phyloP scores from a whole-genome alignment of 1,284 basidiomycete species.

The Fomes fomentarius region DNA sequence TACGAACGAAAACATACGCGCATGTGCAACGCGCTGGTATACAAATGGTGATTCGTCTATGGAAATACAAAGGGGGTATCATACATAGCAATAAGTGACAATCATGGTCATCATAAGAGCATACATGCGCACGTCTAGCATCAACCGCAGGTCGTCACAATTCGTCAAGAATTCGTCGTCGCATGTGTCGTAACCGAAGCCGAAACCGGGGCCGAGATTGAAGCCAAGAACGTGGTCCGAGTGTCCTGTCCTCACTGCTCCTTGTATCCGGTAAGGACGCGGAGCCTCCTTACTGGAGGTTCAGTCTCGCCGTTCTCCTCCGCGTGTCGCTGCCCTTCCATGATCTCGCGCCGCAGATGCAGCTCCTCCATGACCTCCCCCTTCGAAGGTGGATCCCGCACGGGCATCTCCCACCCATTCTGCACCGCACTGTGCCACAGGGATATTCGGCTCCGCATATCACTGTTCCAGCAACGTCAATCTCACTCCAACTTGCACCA shows the following conservation, averaged over 20 bases:
- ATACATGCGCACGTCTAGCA: background rate
- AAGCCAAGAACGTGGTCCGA: too few species aligned
- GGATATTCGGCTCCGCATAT: constrained; percentile 70
- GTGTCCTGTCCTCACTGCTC: too few species aligned
- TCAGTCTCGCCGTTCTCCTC: constrained; percentile 54
- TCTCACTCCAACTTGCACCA: background rate
- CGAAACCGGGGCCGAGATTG: too few species aligned
- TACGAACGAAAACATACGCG: background rate
- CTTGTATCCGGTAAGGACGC: constrained; percentile 68
- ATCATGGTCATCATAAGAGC: background rate
- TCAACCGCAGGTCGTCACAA: background rate
- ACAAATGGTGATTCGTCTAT: constrained; percentile 1
- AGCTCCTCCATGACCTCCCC: constrained; percentile 72
- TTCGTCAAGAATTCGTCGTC: too few species aligned
- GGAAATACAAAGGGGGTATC: background rate
- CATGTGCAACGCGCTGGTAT: background rate
- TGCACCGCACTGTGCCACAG: constrained; percentile 67
- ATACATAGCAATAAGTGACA: constrained; percentile 3
- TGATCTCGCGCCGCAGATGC: constrained; percentile 62
- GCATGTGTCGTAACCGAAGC: too few species aligned
- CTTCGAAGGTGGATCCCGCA: constrained; percentile 63
- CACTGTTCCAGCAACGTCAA: constrained; percentile 40
- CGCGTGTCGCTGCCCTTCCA: constrained; percentile 59
- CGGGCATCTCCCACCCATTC: constrained; percentile 64
- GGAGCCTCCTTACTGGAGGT: constrained; percentile 58